A percentile compares a stretch with the other conserved stretches of the same genome.
Conservation (phyloP, 2,329 filamentous ascomycete species). For the Bisporella sp. region DNA sequence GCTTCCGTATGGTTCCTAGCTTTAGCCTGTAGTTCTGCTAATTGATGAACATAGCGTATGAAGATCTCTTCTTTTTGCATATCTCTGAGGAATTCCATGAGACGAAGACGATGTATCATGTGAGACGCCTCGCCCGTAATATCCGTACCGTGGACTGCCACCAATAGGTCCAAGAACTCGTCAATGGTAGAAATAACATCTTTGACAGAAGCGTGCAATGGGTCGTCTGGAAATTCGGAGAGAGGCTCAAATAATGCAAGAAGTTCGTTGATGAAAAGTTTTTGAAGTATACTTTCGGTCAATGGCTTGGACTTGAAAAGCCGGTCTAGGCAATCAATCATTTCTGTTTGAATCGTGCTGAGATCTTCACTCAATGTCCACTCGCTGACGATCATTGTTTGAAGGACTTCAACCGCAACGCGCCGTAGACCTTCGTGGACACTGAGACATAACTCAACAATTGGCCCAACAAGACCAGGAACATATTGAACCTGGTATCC, state of each 20-base stretch:
- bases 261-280: conserved; percentile 84
- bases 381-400: conserved; percentile 98
- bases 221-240: conserved; percentile 58
- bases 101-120: conserved; percentile 78
- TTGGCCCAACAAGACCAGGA: conserved; percentile 80
- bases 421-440: conserved; percentile 85
- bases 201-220: conserved; percentile 67
- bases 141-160: conserved; percentile 78
- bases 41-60: conserved; percentile 88
- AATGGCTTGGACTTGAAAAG: conserved; percentile 86
- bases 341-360: conserved; percentile 85
- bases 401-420: conserved; percentile 87
- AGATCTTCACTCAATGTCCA: conserved; percentile 95
- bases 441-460: conserved; percentile 89
- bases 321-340: conserved; percentile 87
- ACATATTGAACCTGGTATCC: conserved; percentile 99
- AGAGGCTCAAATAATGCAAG: conserved; percentile 72
- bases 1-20: conserved; percentile 79
- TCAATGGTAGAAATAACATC: conserved; percentile 79
- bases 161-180: conserved; percentile 83
- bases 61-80: conserved; percentile 98
- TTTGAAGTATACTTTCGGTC: conserved; percentile 84
- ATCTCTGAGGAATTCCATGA: conserved; percentile 95
- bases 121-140: conserved; percentile 67
- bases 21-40: conserved; percentile 70